Percentiles rank a stretch among this genome's conserved stretches.
phyloP scores from a whole-genome alignment of 345 rosid species.

The Syzygium aromaticum region DNA sequence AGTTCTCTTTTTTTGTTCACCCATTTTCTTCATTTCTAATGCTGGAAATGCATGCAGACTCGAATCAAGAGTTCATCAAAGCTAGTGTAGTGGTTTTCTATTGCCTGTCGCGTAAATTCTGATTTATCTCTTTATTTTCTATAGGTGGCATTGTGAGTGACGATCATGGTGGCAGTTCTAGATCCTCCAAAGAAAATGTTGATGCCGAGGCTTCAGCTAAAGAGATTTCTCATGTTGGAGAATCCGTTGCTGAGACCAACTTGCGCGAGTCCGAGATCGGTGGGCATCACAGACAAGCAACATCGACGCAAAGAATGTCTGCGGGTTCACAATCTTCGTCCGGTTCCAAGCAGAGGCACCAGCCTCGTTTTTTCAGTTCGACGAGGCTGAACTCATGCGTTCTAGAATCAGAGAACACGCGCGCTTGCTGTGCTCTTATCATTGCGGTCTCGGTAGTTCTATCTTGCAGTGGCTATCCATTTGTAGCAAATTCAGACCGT shows the following conservation, averaged over 20 bases:
- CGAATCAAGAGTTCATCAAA: neutral
- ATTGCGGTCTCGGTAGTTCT: conserved; percentile 48
- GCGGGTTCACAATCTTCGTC: neutral
- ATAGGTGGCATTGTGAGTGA: neutral
- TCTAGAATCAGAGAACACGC: conserved; percentile 37
- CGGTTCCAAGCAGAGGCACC: neutral
- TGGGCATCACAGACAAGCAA: neutral
- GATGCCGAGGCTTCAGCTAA: neutral
- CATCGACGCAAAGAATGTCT: neutral
- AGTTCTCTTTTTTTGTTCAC: neutral
- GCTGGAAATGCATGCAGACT: neutral
- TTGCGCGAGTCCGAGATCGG: neutral
- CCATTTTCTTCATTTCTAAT: neutral
- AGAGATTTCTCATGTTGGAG: neutral
- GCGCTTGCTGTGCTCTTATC: conserved; percentile 48
- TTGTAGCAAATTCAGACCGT: conserved; percentile 24
- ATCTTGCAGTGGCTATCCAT: conserved; percentile 26
- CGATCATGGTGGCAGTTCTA: neutral
- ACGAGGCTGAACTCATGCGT: conserved; percentile 46
- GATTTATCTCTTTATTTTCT: neutral
- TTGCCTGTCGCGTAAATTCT: neutral
- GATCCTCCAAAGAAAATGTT: neutral
- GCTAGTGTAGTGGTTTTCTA: neutral
- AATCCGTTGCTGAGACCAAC: neutral
- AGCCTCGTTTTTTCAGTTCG: conserved; percentile 30